Evolutionary conservation across 2,329 filamentous ascomycete species (phyloP), one percentile per base, ranked within the genome.

Genomic region (Pseudogymnoascus sp.): DNA sequence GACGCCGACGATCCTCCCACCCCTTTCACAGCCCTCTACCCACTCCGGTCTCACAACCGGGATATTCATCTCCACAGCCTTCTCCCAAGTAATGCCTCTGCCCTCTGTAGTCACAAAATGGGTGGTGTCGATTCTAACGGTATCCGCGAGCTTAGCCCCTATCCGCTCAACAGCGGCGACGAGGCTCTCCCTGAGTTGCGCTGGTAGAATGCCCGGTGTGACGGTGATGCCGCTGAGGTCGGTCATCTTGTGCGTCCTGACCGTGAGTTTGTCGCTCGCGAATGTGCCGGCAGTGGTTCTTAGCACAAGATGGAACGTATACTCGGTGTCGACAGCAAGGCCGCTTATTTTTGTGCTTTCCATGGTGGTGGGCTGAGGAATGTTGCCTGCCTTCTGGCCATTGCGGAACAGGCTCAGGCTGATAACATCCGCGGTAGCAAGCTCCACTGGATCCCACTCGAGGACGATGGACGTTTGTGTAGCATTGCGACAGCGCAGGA

Each of bases 381-480:
- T 98, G 71, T 90, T 93, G 71, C 95, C 95, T 14, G 93, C 93
- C 79, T 98, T 99, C 74, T 92, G 92, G 70, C 91, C 92, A 80
- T 99, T 99, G 75, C 95, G 89, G 78, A 95, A 98, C 61, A 99
- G 82, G 64, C 89, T 91, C 61, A 99, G 84, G 60, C 90, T 93
- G 71, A 95, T 88, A 66, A 98, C 83, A 73, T 95, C 91, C 67
- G 95, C 92, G 4, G 93, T 98, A 22, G 93, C 95, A 60, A 97
- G 86, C 71, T 93, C 85, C 72, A 99, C 89, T 35, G 93, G 91
- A 68, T 98, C 95, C 95, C 95, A 99, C 78, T 98, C 95, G 61
- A 99, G 89, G 38, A 99, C 95, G 53, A 98, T 89, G 28, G 91
- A 96, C n/a, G 95, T 99, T 78, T 99, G 95, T 0, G 95, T 99